Evolutionary conservation across 176 grass and related monocot species (phyloP), one percentile per base, ranked within the genome.

Genomic region (Saccharum officinarum): DNA sequence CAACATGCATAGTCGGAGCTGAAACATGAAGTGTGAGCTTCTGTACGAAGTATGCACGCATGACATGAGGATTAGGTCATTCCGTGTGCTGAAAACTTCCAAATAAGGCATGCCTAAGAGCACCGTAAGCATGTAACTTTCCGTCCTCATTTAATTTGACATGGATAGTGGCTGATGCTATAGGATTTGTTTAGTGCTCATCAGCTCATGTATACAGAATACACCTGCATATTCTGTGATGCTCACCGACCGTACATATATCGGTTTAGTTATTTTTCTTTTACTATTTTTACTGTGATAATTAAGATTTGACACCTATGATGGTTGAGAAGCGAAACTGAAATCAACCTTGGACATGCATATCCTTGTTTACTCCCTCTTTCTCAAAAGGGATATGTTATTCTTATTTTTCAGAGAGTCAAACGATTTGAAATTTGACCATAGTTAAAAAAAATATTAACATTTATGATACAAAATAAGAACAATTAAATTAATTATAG

Each of bases 21-120:
- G 22, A 80, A 73, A 67, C 16, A 74, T 11, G n/a, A 50, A 22
- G 20, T 37, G 9, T 5, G n/a, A 60, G 7, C 22, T 67, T 9
- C 17, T 47, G 10, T n/a, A 47, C 3, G 55, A 10, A 42, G 10
- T 15, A 67, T 37, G 42, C 45, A 23, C 22, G 41, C 70, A 75
- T 67, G 78, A 75, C 78, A 81, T 67, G 46, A 41, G 60, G 85
- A 86, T 44, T 67, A n/a, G 6, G 69, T 67, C 61, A 45, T 41
- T 87, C 60, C 46, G 68, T n/a, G 3, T 23, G 10, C 12, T 17
- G 18, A 8, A 36, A 68, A 68, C 69, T 68, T 57, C 59, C 45
- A 44, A 40, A 30, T 59, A 59, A n/a, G 75, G 75, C 50, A 77
- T 59, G 49, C 14, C 10, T 38, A 54, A 55, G 46, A 57, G 31